Base-by-base conservation (phyloP, 2,329 filamentous ascomycete species). In the Pezicula radicicola region DNA sequence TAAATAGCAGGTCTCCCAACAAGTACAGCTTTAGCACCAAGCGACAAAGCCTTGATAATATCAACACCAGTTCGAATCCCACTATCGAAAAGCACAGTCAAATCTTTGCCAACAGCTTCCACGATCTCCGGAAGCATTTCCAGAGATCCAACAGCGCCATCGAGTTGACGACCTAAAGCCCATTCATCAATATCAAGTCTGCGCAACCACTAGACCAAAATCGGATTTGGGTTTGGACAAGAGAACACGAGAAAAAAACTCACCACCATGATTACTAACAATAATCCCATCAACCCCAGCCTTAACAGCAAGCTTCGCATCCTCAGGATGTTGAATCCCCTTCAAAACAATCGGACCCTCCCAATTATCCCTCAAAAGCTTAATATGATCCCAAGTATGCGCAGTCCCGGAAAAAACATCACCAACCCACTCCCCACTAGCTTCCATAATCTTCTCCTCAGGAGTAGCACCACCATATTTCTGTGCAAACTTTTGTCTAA, bases 281-380 rank as follows among this genome's bases (percentile, higher is more conserved):
- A 83, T 66, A 21, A 84, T 74, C 5, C 77, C 79, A 43, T 78
- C 71, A 3, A 74, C 69, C 0, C 76, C 76, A 46, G 71, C 52
- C 50, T 70, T 52, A 10, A 73, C 68, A 0, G 78, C 78, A 16
- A 74, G 56, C 27, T 70, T 64, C 0, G 76, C 77, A 52, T 82
- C 79, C 15, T 75, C 73, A 1, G 74, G 71, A 42, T 73, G 73
- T 50, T 78, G 71, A 16, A 82, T 80, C 0, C 82, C 83, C 65
- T 87, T 86, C 35, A 83, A 72, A 55, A 82, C 77, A 48, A 90
- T 80, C 0, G 84, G 81, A 0, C 84, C 83, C 54, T 81, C 74
- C 81, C 84, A 88, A 52, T 84, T 65, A 59, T 78, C 70, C 56
- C 78, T 74, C 55, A 89, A 62, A 45, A 81, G 71, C n/a, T 72